Evolutionary conservation across 495 filamentous ascomycete genomes (phyloP).

Genomic region (Lasiosphaeriaceae sp.): DNA sequence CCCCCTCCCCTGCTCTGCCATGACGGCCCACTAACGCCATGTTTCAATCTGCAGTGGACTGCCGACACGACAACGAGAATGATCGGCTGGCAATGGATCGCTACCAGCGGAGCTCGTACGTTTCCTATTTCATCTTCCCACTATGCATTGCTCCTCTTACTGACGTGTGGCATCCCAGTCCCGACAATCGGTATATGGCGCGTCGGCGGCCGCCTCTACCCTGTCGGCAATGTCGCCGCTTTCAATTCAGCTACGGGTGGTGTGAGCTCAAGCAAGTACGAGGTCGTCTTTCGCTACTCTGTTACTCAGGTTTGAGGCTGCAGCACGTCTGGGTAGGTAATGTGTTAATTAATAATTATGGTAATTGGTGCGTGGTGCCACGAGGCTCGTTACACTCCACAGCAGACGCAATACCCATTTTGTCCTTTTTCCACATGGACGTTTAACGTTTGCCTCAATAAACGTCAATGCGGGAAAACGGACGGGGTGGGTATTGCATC

Average conservation of each 20-base stretch:
- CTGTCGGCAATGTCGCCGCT: conserved; percentile 7
- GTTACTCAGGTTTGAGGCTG: too few species aligned
- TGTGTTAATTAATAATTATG: too few species aligned
- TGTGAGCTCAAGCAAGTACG: conserved; percentile 3
- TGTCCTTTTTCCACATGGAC: too few species aligned
- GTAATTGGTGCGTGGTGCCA: too few species aligned
- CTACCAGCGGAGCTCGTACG: conserved; percentile 3
- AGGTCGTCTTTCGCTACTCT: background rate
- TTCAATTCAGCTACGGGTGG: conserved; percentile 8
- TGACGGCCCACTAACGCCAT: background rate
- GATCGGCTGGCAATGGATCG: conserved; percentile 12
- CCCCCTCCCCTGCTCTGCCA: background rate
- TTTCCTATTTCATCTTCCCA: background rate
- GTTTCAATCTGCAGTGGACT: conserved; percentile 2
- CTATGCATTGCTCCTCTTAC: too few species aligned
- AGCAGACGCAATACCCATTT: too few species aligned
- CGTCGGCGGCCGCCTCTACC: conserved; percentile 9
- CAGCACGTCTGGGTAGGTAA: too few species aligned
- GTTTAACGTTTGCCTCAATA: too few species aligned
- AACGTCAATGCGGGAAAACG: too few species aligned
- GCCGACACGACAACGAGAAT: conserved; percentile 5
- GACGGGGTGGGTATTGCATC: too few species aligned
- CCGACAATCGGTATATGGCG: conserved; percentile 1
- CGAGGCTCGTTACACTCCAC: too few species aligned
- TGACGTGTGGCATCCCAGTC: too few species aligned